Percentiles rank a stretch among this genome's conserved stretches.
Conservation (phyloP, 2,329 filamentous ascomycete species). For the Curvularia lunata region DNA sequence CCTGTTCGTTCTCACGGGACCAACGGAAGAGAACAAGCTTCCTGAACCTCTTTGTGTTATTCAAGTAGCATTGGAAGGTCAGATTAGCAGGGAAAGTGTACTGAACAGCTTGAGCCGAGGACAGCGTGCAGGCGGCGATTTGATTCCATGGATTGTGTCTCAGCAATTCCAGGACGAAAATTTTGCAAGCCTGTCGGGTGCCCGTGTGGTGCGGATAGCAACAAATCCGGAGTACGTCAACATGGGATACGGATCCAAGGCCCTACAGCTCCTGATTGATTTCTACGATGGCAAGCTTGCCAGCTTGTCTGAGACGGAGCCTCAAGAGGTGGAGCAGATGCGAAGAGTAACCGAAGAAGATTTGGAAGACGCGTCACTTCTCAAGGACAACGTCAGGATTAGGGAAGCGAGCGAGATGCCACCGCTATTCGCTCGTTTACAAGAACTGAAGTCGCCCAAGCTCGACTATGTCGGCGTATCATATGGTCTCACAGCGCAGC, state of each 20-base stretch:
- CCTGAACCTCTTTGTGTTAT: constrained; percentile 95
- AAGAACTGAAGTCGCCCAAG: constrained; percentile 77
- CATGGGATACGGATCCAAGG: constrained; percentile 93
- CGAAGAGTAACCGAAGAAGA: constrained; percentile 82
- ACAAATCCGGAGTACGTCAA: constrained; percentile 91
- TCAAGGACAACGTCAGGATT: constrained; percentile 87
- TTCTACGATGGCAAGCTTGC: constrained; percentile 96
- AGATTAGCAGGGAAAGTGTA: constrained; percentile 92
- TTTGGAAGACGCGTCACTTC: constrained; percentile 74
- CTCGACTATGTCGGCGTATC: constrained; percentile 96
- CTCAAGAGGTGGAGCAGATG: constrained; percentile 65
- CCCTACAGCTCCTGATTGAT: constrained; percentile 83
- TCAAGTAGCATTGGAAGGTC: constrained; percentile 91
- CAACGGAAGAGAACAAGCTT: constrained; percentile 77
- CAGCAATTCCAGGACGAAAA: constrained; percentile 98
- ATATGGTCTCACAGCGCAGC: constrained; percentile 83
- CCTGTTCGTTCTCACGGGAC: constrained; percentile 90
- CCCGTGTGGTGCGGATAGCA: constrained; percentile 89
- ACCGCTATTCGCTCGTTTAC: constrained; percentile 86
- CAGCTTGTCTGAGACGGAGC: constrained; percentile 75
- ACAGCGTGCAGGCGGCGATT: constrained; percentile 84
- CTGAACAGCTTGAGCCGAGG: constrained; percentile 88
- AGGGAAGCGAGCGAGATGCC: constrained; percentile 92
- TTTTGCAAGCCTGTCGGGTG: constrained; percentile 91
- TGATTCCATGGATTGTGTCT: constrained; percentile 97